Base-by-base conservation (phyloP, 176 grass and related monocot genomes). In the Leersia perrieri region DNA sequence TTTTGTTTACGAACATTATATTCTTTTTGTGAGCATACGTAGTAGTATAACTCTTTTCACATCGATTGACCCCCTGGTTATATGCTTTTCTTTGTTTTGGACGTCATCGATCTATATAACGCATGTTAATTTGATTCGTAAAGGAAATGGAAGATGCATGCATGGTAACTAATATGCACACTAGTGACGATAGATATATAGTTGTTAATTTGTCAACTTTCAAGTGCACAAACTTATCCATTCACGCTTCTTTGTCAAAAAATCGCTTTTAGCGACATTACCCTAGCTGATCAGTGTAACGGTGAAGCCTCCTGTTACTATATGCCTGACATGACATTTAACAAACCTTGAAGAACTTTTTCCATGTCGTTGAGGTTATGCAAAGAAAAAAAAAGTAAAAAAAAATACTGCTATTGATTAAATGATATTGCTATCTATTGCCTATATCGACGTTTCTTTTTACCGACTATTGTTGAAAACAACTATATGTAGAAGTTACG, bases 241-340 rank as follows among this genome's bases (percentile, higher is more conserved):
- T 66, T 86, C 78, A 86, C 60, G 83, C 77, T 74, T 90, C 83
- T 66, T 68, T 77, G 66, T 86, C 83, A 29, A 77, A 53, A 53
- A 53, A 82, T 86, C 66, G 61, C 83, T 78, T 87, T 90, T 82
- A 72, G 45, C 68, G 74, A 82, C 79, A 61, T 86, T 82, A 78
- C 72, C 83, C 58, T 85, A 68, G n/a, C n/a, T n/a, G 88, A 47
- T 12, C 58, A 29, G 66, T 90, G 88, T 90, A 86, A 90, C 78
- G 78, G 83, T 90, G 88, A 90, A 90, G 88, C 75, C 67, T 86
- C 73, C 0, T 66, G 73, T 60, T 86, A 81, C 40, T 72, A 60
- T 64, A 25, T 38, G 73, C 33, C 42, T 73, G 83, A 90, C 83
- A 68, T 86, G 88, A 90, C 88, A 73, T 68, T 78, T 90, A 90